These are phyloP conservation scores for Gossypium thurberi DNA, from an alignment of 345 rosid genomes.

Conservation along the genomic window DNA sequence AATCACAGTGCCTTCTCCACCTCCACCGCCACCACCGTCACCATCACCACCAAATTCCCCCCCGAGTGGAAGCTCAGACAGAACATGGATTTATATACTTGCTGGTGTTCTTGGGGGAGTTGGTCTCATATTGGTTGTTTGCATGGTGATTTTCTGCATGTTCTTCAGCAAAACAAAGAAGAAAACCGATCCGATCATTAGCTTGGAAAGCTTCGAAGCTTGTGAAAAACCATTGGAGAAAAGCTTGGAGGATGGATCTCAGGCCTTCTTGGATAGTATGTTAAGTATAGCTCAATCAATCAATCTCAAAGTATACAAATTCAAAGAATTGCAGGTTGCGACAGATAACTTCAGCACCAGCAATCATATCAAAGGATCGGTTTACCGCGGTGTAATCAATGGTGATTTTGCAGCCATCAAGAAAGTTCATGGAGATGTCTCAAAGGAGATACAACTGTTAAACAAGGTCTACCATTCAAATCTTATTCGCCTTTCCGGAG, in stretches of 20 bases:
- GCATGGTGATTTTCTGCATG: conserved; percentile 27
- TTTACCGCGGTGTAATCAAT: conserved; percentile 52
- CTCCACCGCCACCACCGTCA: conserved; percentile 26
- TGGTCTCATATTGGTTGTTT: conserved; percentile 23
- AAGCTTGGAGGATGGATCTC: conserved; percentile 42
- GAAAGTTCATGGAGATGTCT: conserved; percentile 63
- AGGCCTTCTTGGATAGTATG: conserved; percentile 32
- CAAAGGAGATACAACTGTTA: conserved; percentile 53
- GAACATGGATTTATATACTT: conserved; percentile 52
- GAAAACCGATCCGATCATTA: conserved; percentile 12
- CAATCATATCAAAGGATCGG: conserved; percentile 46
- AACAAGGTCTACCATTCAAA: conserved; percentile 63
- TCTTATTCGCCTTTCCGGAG: conserved; percentile 63
- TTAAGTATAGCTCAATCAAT: conserved; percentile 48
- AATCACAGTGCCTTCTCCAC: conserved; percentile 26
- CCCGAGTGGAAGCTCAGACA: conserved; percentile 23
- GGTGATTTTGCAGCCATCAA: conserved; percentile 71
- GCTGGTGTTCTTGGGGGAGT: conserved; percentile 45
- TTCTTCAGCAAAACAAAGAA: conserved; percentile 22
- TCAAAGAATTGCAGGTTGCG: conserved; percentile 51
- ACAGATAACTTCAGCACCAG: conserved; percentile 56
- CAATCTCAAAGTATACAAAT: conserved; percentile 48
- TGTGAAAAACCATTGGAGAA: conserved; percentile 25
- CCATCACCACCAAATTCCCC: conserved; percentile 18
- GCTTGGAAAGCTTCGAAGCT: conserved; percentile 29